A percentile compares a stretch with the other conserved stretches of the same genome.
Conservation (phyloP, 805 yeast species). For the Ascoidea tarda region DNA sequence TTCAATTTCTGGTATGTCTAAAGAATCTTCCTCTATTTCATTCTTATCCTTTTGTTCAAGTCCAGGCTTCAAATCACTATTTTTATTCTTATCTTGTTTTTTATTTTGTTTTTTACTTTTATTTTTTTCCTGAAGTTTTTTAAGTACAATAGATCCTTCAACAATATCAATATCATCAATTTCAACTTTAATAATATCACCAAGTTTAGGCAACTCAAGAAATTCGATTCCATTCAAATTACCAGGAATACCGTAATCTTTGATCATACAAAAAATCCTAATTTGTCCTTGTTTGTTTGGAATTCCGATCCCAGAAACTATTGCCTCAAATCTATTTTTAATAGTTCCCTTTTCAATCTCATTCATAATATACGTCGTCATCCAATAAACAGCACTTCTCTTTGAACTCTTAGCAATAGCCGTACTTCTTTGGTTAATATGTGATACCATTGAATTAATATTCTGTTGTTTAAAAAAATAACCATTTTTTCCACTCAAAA, state of each 20-base stretch:
- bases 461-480: background rate
- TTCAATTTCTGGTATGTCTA: no score
- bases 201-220: background rate
- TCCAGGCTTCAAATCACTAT: no score
- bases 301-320: background rate
- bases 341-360: background rate
- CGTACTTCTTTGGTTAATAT: background rate
- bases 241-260: background rate
- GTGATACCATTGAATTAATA: background rate
- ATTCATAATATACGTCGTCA: background rate
- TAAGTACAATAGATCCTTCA: background rate
- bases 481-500: slow-evolving; percentile 16
- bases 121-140: no score
- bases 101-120: no score
- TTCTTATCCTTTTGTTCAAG: no score
- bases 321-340: background rate
- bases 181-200: background rate
- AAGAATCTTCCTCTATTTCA: no score
- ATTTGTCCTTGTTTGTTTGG: no score
- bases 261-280: background rate
- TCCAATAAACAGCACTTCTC: background rate
- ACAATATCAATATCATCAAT: background rate
- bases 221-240: no score
- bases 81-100: no score
- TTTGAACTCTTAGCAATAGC: no score